phyloP scores from a whole-genome alignment of 495 filamentous ascomycete species.

The Aspergillus nidulans region DNA sequence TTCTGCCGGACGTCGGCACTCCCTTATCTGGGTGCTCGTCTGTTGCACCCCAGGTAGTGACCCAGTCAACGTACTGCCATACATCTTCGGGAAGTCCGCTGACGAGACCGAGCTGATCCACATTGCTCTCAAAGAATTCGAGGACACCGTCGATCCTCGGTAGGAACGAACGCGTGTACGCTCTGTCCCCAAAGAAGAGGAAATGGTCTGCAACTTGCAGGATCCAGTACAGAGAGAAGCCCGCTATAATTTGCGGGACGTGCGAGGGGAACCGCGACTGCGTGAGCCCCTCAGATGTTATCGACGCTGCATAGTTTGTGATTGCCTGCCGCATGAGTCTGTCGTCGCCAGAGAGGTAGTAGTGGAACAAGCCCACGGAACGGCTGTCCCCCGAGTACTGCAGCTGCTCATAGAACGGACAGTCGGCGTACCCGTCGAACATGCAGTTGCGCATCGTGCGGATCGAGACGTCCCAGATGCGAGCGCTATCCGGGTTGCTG shows the following conservation, averaged over 20 bases:
- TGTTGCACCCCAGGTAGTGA: conserved; percentile 33
- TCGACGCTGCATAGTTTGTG: conserved; percentile 30
- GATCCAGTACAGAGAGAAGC: conserved; percentile 37
- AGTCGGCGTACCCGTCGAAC: conserved; percentile 38
- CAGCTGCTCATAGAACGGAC: conserved; percentile 38
- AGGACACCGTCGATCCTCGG: conserved; percentile 35
- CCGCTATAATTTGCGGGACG: conserved; percentile 29
- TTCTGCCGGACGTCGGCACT: conserved; percentile 27
- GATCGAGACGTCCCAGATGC: conserved; percentile 31
- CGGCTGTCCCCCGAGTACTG: conserved; percentile 36
- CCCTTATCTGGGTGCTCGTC: conserved; percentile 34
- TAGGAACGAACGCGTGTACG: conserved; percentile 24
- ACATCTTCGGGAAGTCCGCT: conserved; percentile 23
- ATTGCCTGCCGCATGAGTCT: conserved; percentile 34
- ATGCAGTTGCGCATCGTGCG: conserved; percentile 37
- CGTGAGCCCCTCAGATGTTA: conserved; percentile 28
- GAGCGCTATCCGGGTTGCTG: conserved; percentile 8
- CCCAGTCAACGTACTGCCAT: conserved; percentile 42
- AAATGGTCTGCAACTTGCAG: conserved; percentile 34
- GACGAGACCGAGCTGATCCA: conserved; percentile 29
- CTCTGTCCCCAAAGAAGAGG: conserved; percentile 30
- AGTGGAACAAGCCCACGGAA: conserved; percentile 32
- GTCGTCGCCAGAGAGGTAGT: conserved; percentile 36
- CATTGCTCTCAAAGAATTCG: conserved; percentile 30
- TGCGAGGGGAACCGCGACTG: conserved; percentile 36